Percentiles rank a stretch among this genome's conserved stretches.
These are phyloP conservation scores for Tricholoma saponaceum DNA, from an alignment of 768 basidiomycete species.

Conservation along the genomic window DNA sequence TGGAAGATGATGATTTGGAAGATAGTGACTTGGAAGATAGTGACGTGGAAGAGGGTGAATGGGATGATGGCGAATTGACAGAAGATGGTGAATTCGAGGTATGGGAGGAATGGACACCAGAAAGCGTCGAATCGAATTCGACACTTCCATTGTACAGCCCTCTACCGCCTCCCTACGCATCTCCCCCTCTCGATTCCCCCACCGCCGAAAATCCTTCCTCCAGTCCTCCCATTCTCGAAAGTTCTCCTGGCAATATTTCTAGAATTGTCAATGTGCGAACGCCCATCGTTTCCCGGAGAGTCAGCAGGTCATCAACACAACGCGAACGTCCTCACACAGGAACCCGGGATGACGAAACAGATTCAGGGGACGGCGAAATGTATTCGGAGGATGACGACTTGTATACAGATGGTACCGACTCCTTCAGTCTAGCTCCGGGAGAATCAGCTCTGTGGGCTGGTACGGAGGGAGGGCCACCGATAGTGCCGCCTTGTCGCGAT, in stretches of 20 bases:
- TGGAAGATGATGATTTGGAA: background rate
- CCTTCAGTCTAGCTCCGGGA: background rate
- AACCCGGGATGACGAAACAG: background rate
- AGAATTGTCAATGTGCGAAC: background rate
- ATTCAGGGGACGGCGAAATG: background rate
- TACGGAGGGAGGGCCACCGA: background rate
- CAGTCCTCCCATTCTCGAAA: background rate
- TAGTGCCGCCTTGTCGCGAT: background rate
- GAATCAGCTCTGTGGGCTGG: background rate
- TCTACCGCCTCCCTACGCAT: background rate
- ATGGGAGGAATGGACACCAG: background rate
- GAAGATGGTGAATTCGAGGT: background rate
- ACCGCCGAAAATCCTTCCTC: background rate
- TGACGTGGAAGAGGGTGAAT: background rate
- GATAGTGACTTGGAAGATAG: background rate
- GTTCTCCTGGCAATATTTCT: background rate
- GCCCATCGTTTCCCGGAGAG: background rate
- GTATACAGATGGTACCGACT: too few species aligned
- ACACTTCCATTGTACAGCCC: background rate
- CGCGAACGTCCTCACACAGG: background rate
- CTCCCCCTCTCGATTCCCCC: background rate
- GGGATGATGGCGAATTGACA: too few species aligned
- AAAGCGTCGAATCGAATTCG: background rate
- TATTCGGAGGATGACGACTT: background rate
- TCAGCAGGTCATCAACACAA: background rate